These are phyloP conservation scores for Suillus ampliporus DNA, from an alignment of 768 basidiomycete species.

Conservation along the genomic window DNA sequence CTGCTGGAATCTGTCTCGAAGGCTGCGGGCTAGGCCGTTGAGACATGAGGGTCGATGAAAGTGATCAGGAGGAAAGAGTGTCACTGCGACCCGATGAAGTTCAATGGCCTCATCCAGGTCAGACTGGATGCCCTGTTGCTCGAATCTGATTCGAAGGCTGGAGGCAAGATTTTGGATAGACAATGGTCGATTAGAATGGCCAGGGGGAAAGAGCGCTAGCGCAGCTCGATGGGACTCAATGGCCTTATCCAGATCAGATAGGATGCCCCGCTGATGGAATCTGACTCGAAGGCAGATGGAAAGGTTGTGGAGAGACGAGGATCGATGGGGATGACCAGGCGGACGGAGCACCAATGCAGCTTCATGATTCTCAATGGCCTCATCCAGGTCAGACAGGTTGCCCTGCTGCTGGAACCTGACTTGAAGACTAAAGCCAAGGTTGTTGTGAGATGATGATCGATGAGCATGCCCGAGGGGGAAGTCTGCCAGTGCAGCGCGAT, in stretches of 20 bases:
- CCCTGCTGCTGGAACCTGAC: conserved; percentile 28
- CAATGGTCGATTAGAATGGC: too few species aligned
- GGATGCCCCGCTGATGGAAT: conserved; percentile 27
- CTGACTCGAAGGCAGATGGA: conserved; percentile 29
- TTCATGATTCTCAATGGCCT: conserved; percentile 31
- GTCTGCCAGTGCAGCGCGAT: conserved; percentile 23
- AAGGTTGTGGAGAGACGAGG: conserved; percentile 24
- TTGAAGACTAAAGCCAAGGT: conserved; percentile 29
- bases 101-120: too few species aligned
- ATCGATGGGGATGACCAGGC: conserved; percentile 16
- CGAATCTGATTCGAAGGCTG: too few species aligned
- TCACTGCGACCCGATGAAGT: too few species aligned
- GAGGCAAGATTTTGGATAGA: too few species aligned
- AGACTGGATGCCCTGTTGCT: too few species aligned
- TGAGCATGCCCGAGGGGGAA: conserved; percentile 21
- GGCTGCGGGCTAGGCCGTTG: too few species aligned
- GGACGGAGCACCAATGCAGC: conserved; percentile 27
- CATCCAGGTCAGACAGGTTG: conserved; percentile 24
- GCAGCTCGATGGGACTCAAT: conserved; percentile 33
- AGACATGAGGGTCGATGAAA: too few species aligned
- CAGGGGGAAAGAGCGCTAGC: conserved; percentile 25
- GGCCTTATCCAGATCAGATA: conserved; percentile 32
- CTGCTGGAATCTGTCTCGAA: too few species aligned
- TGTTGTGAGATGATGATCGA: conserved; percentile 19
- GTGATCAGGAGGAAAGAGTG: too few species aligned